These are phyloP conservation scores for Bifiguratus adelaidae DNA, from an alignment of 192 early-diverging fungal species.

Conservation along the genomic window DNA sequence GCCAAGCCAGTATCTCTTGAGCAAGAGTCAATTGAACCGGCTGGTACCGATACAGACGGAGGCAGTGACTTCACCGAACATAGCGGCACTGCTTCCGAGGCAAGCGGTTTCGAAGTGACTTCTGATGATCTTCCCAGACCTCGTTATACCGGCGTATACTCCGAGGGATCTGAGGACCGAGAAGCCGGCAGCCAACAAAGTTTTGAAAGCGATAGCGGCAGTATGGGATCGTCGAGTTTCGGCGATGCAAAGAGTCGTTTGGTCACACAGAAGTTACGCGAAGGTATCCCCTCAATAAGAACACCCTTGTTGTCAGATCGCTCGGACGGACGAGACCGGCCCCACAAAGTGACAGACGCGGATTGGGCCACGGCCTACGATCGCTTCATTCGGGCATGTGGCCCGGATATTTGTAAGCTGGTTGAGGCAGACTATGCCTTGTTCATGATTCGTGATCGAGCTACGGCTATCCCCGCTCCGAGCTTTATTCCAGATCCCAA, in stretches of 20 bases:
- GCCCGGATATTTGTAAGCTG: background rate
- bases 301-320: too few species aligned
- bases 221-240: background rate
- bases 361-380: constrained; percentile 3
- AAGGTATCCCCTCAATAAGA: too few species aligned
- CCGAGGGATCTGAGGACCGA: too few species aligned
- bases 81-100: background rate
- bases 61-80: background rate
- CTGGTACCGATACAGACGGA: background rate
- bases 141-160: too few species aligned
- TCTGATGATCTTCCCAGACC: constrained; percentile 1
- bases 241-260: background rate
- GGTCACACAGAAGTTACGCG: background rate
- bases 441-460: constrained; percentile 3
- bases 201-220: too few species aligned
- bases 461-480: background rate
- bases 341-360: too few species aligned
- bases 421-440: constrained; percentile 3
- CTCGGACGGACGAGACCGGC: too few species aligned
- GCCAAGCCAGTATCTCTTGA: background rate
- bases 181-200: too few species aligned
- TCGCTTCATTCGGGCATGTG: background rate
- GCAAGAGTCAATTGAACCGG: background rate
- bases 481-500: background rate
- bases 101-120: background rate